phyloP scores from a whole-genome alignment of 2,329 filamentous ascomycete species.

The Corinectria fuckeliana region DNA sequence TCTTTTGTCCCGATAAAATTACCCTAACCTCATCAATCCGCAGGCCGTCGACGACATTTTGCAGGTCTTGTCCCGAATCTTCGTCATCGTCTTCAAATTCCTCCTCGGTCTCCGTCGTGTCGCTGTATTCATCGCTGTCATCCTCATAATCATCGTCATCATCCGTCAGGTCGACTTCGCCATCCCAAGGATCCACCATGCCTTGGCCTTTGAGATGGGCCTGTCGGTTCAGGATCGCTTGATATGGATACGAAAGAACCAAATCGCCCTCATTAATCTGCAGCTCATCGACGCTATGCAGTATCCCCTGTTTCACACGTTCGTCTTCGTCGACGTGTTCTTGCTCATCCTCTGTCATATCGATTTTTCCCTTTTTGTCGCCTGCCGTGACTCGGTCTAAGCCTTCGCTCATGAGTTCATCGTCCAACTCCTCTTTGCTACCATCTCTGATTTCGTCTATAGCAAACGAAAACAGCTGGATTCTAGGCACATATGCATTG shows the following conservation, averaged over 20 bases:
- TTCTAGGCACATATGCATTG: neutral
- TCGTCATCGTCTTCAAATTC: neutral
- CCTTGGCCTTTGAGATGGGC: neutral
- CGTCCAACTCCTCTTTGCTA: neutral
- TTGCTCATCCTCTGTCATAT: neutral
- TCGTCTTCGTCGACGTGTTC: neutral
- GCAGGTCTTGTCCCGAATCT: neutral
- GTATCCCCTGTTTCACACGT: too few species aligned
- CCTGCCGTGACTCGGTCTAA: too few species aligned
- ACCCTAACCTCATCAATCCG: too few species aligned
- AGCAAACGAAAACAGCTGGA: neutral
- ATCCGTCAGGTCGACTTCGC: neutral
- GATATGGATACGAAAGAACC: too few species aligned
- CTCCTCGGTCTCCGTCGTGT: neutral
- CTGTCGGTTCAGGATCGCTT: too few species aligned
- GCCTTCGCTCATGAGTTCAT: neutral
- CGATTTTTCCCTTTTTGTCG: too few species aligned
- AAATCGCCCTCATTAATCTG: too few species aligned
- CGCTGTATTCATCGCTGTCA: too few species aligned
- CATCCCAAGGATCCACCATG: too few species aligned
- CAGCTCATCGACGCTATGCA: too few species aligned
- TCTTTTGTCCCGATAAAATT: too few species aligned
- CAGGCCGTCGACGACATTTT: neutral
- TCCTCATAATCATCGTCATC: neutral
- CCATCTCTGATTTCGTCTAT: neutral